A percentile compares a stretch with the other conserved stretches of the same genome.
Conservation (phyloP, 1,284 basidiomycete species). For the Albatrellus sp. region DNA sequence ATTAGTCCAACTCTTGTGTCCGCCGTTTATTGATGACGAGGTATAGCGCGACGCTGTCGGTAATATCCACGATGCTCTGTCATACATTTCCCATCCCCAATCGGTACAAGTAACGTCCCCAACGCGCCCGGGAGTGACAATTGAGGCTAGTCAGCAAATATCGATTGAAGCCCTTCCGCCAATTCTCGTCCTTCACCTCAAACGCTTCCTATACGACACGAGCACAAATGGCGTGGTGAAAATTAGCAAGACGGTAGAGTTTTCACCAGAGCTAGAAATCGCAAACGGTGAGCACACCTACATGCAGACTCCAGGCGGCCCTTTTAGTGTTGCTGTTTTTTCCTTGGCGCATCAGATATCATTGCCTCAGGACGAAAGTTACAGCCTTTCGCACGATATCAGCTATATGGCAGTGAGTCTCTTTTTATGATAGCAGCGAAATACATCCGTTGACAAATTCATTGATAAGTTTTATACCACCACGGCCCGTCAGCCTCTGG, state of each 20-base stretch:
- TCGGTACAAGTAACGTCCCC: conserved; percentile 63
- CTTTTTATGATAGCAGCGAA: background rate
- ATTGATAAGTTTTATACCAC: conserved; percentile 72
- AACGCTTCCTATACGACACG: conserved; percentile 86
- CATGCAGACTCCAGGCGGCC: background rate
- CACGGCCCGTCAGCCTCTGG: conserved; percentile 86
- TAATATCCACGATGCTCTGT: conserved; percentile 77
- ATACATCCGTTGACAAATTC: background rate
- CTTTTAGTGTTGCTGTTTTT: background rate
- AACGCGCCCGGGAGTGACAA: conserved; percentile 42
- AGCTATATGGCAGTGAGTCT: conserved; percentile 73
- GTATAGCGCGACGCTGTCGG: conserved; percentile 58
- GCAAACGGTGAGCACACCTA: conserved; percentile 40
- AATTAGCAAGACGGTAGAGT: conserved; percentile 73
- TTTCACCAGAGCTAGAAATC: conserved; percentile 71
- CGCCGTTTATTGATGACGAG: too few species aligned
- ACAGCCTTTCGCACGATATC: conserved; percentile 50
- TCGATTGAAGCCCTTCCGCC: conserved; percentile 80
- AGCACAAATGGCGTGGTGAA: conserved; percentile 74
- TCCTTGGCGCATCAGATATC: conserved; percentile 34
- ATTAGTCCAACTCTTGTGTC: background rate
- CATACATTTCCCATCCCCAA: conserved; percentile 73
- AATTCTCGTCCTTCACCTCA: conserved; percentile 84
- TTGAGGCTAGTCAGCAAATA: conserved; percentile 83
- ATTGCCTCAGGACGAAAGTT: conserved; percentile 45